Evolutionary conservation across 441 rosid species (phyloP).

Genomic region (Gossypium schwendimanii): DNA sequence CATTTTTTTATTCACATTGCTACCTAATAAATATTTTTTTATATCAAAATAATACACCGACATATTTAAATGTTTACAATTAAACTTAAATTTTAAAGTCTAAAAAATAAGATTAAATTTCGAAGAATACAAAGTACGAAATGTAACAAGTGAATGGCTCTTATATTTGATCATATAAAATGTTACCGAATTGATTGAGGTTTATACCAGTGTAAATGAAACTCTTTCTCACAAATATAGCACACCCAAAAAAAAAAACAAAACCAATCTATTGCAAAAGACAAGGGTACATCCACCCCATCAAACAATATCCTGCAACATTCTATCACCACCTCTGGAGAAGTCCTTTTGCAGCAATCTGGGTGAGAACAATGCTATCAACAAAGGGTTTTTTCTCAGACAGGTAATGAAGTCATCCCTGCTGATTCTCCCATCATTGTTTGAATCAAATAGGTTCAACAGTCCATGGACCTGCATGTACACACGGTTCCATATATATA

Average conservation of each 20-base stretch:
- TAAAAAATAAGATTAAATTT: too few species aligned
- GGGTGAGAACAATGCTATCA: conserved; percentile 53
- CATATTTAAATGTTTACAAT: too few species aligned
- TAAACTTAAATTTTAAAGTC: too few species aligned
- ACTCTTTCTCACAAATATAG: neutral
- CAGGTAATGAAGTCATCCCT: conserved; percentile 44
- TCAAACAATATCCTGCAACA: conserved; percentile 33
- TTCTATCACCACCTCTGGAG: conserved; percentile 14
- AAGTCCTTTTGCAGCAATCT: conserved; percentile 24
- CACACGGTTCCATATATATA: neutral
- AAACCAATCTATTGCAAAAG: neutral
- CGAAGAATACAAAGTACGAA: too few species aligned
- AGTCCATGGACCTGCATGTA: conserved; percentile 44
- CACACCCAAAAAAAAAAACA: neutral
- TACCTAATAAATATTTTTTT: too few species aligned
- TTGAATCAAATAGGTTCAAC: conserved; percentile 41
- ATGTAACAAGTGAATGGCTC: neutral
- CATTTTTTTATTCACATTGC: too few species aligned
- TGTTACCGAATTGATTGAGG: neutral
- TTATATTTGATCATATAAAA: neutral
- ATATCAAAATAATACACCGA: too few species aligned
- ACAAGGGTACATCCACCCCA: neutral
- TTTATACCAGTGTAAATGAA: neutral
- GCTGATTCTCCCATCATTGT: conserved; percentile 46
- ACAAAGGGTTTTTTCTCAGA: conserved; percentile 61